Percentiles rank a stretch among this genome's conserved stretches.
phyloP scores from a whole-genome alignment of 1,139 yeast species.

The Geotrichum bryndzae region DNA sequence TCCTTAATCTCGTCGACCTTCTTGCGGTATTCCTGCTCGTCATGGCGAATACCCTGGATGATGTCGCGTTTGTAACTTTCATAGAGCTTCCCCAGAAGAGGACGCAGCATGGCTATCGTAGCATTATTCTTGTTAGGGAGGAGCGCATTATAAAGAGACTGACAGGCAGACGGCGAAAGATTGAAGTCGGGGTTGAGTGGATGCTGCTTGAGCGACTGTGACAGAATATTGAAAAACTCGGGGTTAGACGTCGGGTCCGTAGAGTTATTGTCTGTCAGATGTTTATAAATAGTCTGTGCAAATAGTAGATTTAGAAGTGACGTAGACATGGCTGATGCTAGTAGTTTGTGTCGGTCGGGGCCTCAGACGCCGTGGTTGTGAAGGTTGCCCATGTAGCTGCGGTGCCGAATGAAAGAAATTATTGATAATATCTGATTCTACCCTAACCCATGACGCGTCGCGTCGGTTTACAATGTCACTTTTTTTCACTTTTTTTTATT shows the following conservation, averaged over 20 bases:
- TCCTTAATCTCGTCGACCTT: conserved; percentile 33
- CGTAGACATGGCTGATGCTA: conserved; percentile 26
- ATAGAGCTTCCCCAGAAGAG: conserved; percentile 28
- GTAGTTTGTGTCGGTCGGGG: neutral
- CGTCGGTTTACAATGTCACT: neutral
- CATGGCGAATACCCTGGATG: conserved; percentile 30
- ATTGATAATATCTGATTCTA: neutral
- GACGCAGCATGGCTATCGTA: conserved; percentile 27
- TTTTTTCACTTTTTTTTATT: neutral
- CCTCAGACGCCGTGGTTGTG: neutral
- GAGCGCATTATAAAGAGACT: conserved; percentile 26
- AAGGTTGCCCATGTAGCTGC: neutral
- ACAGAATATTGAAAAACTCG: conserved; percentile 23
- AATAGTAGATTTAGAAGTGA: conserved; percentile 31
- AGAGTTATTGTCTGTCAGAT: conserved; percentile 25
- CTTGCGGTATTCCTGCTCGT: conserved; percentile 32
- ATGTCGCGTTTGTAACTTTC: conserved; percentile 30
- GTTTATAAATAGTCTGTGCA: conserved; percentile 33
- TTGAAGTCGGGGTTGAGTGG: conserved; percentile 29
- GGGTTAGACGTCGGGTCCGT: conserved; percentile 17
- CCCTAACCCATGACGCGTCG: neutral
- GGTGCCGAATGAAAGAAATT: neutral
- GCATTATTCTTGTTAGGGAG: conserved; percentile 27
- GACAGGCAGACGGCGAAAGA: conserved; percentile 29
- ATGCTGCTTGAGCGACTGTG: conserved; percentile 27